These are phyloP conservation scores for Pichia kudriavzevii DNA, from an alignment of 1,139 yeast species.

Conservation along the genomic window DNA sequence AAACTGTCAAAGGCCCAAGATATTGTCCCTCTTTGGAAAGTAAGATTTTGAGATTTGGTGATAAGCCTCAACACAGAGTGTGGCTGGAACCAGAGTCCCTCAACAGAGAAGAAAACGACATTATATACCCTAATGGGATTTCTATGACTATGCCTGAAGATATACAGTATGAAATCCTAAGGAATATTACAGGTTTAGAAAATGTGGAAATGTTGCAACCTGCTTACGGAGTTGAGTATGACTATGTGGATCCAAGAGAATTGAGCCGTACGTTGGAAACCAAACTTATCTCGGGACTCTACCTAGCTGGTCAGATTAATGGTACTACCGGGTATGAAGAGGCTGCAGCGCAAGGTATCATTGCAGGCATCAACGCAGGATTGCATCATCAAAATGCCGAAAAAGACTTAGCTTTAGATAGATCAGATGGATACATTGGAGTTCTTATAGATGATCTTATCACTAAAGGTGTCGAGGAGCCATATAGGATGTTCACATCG, in stretches of 20 bases:
- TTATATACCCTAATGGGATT: slow-evolving; percentile 93
- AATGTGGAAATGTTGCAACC: slow-evolving; percentile 84
- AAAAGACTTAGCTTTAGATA: slow-evolving; percentile 46
- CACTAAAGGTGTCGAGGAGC: slow-evolving; percentile 95
- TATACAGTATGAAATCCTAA: slow-evolving; percentile 67
- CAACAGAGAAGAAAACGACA: slow-evolving; percentile 45
- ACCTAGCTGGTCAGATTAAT: slow-evolving; percentile 92
- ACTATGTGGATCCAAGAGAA: slow-evolving; percentile 91
- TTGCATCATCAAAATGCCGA: slow-evolving; percentile 33
- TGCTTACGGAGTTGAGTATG: slow-evolving; percentile 98
- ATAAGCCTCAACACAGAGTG: slow-evolving; percentile 67
- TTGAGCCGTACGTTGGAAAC: slow-evolving; percentile 74
- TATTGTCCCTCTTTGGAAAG: slow-evolving; percentile 97
- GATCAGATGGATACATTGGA: slow-evolving; percentile 88
- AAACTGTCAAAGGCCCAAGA: slow-evolving; percentile 93
- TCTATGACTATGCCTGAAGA: slow-evolving; percentile 96
- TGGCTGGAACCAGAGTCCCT: slow-evolving; percentile 98
- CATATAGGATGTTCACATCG: slow-evolving; percentile 96
- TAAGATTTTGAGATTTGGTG: slow-evolving; percentile 73
- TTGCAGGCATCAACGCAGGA: slow-evolving; percentile 95
- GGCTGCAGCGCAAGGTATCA: slow-evolving; percentile 93
- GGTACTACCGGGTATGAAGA: slow-evolving; percentile 99
- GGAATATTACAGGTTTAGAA: slow-evolving; percentile 82
- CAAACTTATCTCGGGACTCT: slow-evolving; percentile 69
- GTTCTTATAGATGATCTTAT: slow-evolving; percentile 89